Evolutionary conservation across 176 grass and related monocot species (phyloP).

Genomic region (Oryza longistaminata): DNA sequence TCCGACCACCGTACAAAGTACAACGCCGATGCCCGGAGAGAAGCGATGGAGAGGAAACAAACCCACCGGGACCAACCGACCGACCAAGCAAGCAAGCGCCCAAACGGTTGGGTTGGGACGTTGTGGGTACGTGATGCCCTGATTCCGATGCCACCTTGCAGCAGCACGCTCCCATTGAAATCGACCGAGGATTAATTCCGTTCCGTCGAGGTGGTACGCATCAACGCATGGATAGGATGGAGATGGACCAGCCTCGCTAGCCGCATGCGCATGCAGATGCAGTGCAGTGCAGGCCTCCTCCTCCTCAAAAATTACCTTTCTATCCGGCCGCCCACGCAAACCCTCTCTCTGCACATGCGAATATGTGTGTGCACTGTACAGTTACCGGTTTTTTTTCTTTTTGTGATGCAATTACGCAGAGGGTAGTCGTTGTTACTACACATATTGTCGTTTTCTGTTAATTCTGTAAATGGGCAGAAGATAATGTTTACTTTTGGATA

Average conservation of each 20-base stretch:
- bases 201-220: neutral
- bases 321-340: too few relatives aligned
- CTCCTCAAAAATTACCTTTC: too few relatives aligned
- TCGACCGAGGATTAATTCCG: neutral
- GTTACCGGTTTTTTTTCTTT: too few relatives aligned
- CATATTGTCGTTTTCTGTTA: too few relatives aligned
- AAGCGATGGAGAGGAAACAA: neutral
- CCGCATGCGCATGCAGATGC: neutral
- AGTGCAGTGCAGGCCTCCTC: neutral
- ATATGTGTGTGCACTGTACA: too few relatives aligned
- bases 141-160: neutral
- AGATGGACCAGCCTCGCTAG: neutral
- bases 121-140: conserved; percentile 3
- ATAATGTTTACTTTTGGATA: too few relatives aligned
- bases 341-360: too few relatives aligned
- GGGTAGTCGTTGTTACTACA: too few relatives aligned
- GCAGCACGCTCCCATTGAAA: neutral
- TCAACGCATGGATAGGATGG: neutral
- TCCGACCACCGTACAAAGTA: neutral
- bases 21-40: neutral
- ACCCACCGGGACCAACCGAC: neutral
- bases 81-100: neutral
- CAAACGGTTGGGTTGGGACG: neutral
- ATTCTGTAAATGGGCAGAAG: too few relatives aligned
- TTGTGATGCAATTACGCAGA: too few relatives aligned